Percentiles rank a stretch among this genome's conserved stretches.
Evolutionary conservation across 208 protist genomes (phyloP).

Genomic region (Leishmania gerbilli): DNA sequence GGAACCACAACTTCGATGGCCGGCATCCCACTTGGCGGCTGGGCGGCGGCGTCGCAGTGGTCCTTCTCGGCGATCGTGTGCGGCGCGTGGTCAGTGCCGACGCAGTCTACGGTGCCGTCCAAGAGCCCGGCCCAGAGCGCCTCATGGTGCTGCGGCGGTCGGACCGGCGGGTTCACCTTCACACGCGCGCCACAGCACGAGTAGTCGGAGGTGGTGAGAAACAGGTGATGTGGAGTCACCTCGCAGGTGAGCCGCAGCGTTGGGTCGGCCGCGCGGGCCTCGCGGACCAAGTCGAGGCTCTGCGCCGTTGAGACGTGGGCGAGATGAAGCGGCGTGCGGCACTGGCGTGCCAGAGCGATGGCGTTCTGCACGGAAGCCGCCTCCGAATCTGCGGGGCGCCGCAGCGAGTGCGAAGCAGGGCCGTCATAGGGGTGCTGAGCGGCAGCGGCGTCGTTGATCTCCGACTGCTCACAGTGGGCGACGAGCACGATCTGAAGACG

Average conservation of each 20-base stretch:
- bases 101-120: constrained; percentile 91
- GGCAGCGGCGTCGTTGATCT: constrained; percentile 69
- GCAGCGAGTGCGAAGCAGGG: constrained; percentile 72
- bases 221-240: constrained; percentile 92
- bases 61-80: constrained; percentile 92
- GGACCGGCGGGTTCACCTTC: constrained; percentile 91
- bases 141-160: constrained; percentile 72
- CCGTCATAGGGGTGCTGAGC: constrained; percentile 63
- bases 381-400: constrained; percentile 77
- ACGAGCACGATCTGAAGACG: constrained; percentile 73
- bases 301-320: constrained; percentile 88
- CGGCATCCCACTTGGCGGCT: constrained; percentile 93
- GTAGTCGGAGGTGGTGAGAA: constrained; percentile 84
- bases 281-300: constrained; percentile 81
- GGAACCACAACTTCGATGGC: constrained; percentile 91
- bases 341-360: constrained; percentile 58
- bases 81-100: constrained; percentile 95
- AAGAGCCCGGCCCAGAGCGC: constrained; percentile 89
- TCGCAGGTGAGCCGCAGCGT: constrained; percentile 86
- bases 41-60: constrained; percentile 12
- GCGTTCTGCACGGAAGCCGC: constrained; percentile 62
- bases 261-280: constrained; percentile 49
- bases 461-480: constrained; percentile 89
- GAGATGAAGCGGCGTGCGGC: constrained; percentile 87
- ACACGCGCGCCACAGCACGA: constrained; percentile 64